phyloP scores from a whole-genome alignment of 768 basidiomycete species.

The Rhodotorula taiwanensis region DNA sequence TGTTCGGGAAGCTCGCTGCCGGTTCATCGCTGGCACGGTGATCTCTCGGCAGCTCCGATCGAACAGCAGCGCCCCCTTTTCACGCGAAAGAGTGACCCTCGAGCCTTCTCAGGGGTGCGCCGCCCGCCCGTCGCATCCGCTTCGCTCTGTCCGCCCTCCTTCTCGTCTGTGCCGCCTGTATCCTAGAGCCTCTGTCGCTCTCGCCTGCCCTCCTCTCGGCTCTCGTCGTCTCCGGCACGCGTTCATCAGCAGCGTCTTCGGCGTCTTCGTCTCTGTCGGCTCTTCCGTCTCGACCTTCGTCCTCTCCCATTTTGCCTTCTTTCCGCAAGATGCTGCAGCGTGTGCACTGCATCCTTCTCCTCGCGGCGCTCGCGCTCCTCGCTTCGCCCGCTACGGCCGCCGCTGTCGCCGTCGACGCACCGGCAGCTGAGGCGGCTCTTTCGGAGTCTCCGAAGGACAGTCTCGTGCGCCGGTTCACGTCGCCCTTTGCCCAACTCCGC shows the following conservation, averaged over 20 bases:
- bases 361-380: constrained; percentile 18
- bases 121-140: too few relatives aligned
- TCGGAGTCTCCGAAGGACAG: constrained; percentile 14
- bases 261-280: not conserved
- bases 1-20: too few relatives aligned
- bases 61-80: too few relatives aligned
- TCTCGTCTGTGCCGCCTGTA: too few relatives aligned
- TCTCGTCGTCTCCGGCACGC: too few relatives aligned
- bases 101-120: too few relatives aligned
- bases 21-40: too few relatives aligned
- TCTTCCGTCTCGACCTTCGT: not conserved
- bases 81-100: too few relatives aligned
- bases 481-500: constrained; percentile 16
- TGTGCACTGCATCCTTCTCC: constrained; percentile 1
- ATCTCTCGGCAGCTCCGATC: too few relatives aligned
- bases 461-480: constrained; percentile 17
- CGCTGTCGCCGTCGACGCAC: not conserved
- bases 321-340: not conserved
- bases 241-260: not conserved
- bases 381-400: constrained; percentile 4
- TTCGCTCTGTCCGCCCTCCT: too few relatives aligned
- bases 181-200: too few relatives aligned
- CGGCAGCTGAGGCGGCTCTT: not conserved
- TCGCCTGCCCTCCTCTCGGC: too few relatives aligned
- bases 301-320: not conserved